These are phyloP conservation scores for Epichloe uncinata DNA, from an alignment of 2,329 filamentous ascomycete genomes.

Conservation along the genomic window DNA sequence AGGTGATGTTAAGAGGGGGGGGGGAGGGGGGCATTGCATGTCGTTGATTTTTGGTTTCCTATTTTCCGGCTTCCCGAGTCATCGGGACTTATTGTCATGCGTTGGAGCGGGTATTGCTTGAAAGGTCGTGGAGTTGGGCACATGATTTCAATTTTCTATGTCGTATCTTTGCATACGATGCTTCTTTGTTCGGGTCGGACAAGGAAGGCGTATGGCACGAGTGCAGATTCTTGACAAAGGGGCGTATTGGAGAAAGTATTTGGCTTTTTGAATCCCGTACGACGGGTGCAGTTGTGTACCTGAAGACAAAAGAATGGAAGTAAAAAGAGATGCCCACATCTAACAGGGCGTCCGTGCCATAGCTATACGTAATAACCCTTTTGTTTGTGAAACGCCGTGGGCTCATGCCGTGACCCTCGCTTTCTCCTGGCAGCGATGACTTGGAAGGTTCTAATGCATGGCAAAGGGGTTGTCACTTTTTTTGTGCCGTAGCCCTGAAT, in stretches of 20 bases:
- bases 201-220: too few relatives aligned
- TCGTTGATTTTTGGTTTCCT: neutral
- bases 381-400: neutral
- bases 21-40: neutral
- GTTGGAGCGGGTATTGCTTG: too few relatives aligned
- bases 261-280: neutral
- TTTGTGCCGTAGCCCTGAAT: neutral
- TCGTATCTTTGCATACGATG: neutral
- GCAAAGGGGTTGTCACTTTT: neutral
- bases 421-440: neutral
- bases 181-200: too few relatives aligned
- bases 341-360: neutral
- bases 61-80: neutral
- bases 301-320: neutral
- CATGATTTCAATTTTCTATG: neutral
- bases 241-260: neutral
- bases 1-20: conserved; percentile 35
- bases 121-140: too few relatives aligned
- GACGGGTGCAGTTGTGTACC: too few relatives aligned
- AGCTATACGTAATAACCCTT: neutral
- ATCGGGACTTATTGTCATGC: too few relatives aligned
- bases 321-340: neutral
- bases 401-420: neutral
- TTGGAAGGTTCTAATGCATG: neutral
- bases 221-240: neutral